These are phyloP conservation scores for Rhizoctonia solani DNA, from an alignment of 1,284 basidiomycete genomes.

Conservation along the genomic window DNA sequence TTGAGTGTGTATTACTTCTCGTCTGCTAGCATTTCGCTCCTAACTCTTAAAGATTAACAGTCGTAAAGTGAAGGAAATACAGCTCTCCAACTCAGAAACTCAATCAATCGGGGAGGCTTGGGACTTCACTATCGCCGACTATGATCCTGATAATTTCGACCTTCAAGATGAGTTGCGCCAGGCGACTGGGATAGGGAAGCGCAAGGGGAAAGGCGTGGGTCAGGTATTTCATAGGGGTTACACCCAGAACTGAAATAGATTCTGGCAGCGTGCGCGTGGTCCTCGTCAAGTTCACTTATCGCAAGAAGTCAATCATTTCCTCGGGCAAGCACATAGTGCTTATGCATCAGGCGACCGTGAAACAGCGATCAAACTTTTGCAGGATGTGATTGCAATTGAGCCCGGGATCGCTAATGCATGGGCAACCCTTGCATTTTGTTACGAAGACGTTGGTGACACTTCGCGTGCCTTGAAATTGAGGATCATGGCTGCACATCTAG, in stretches of 20 bases:
- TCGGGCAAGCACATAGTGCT: slow-evolving; percentile 87
- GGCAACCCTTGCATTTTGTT: slow-evolving; percentile 53
- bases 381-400: slow-evolving; percentile 93
- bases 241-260: background rate
- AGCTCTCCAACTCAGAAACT: slow-evolving; percentile 53
- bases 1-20: slow-evolving; percentile 56
- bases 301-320: slow-evolving; percentile 76
- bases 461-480: slow-evolving; percentile 80
- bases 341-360: slow-evolving; percentile 74
- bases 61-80: slow-evolving; percentile 61
- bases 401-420: slow-evolving; percentile 76
- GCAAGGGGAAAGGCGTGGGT: slow-evolving; percentile 51
- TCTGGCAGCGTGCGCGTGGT: slow-evolving; percentile 48
- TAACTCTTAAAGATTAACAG: no score
- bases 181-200: slow-evolving; percentile 69
- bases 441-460: slow-evolving; percentile 72
- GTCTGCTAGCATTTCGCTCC: no score
- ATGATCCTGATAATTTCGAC: slow-evolving; percentile 66
- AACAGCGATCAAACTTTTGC: slow-evolving; percentile 78
- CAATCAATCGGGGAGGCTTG: slow-evolving; percentile 63
- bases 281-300: slow-evolving; percentile 64
- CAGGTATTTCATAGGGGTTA: background rate
- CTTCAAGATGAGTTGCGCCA: slow-evolving; percentile 71
- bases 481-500: slow-evolving; percentile 89
- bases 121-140: slow-evolving; percentile 54